These are phyloP conservation scores for Wallacemonas sp. DNA, from an alignment of 208 protist species.

Conservation along the genomic window DNA sequence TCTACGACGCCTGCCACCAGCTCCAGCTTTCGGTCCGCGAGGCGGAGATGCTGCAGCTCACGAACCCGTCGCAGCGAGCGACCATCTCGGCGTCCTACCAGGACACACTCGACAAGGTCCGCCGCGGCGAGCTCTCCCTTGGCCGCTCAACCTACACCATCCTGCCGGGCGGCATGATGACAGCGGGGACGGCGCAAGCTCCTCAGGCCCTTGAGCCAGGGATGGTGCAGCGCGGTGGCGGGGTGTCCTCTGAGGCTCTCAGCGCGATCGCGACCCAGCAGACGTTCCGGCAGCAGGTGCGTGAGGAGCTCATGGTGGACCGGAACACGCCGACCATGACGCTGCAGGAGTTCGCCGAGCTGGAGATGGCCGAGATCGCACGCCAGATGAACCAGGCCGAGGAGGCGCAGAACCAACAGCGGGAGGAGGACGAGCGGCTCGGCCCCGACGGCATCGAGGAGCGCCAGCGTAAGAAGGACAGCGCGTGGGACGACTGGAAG, in stretches of 20 bases:
- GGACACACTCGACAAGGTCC: slow-evolving; percentile 68
- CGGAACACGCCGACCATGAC: slow-evolving; percentile 86
- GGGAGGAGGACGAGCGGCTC: slow-evolving; percentile 80
- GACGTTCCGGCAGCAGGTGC: slow-evolving; percentile 68
- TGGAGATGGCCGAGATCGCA: slow-evolving; percentile 82
- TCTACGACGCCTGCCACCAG: slow-evolving; percentile 81
- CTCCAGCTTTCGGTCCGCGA: slow-evolving; percentile 74
- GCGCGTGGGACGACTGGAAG: slow-evolving; percentile 79
- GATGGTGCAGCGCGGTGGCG: slow-evolving; percentile 15
- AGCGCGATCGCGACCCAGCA: slow-evolving; percentile 41
- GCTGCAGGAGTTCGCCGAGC: slow-evolving; percentile 82
- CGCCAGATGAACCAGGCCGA: slow-evolving; percentile 63
- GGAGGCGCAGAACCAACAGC: slow-evolving; percentile 34
- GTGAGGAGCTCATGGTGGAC: slow-evolving; percentile 76
- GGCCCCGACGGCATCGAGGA: slow-evolving; percentile 86
- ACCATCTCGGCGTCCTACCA: slow-evolving; percentile 68
- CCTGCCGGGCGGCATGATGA: slow-evolving; percentile 76
- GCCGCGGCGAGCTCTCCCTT: slow-evolving; percentile 65
- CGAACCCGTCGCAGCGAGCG: slow-evolving; percentile 58
- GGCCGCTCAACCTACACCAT: slow-evolving; percentile 87
- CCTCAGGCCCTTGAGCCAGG: slow-evolving; percentile 33
- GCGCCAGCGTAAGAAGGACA: slow-evolving; percentile 79
- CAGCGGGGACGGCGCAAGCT: slow-evolving; percentile 51
- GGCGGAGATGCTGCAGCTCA: slow-evolving; percentile 69
- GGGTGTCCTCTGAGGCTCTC: slow-evolving; percentile 22